Conservation (phyloP, 768 basidiomycete genomes). For the Kwoniella europaea region DNA sequence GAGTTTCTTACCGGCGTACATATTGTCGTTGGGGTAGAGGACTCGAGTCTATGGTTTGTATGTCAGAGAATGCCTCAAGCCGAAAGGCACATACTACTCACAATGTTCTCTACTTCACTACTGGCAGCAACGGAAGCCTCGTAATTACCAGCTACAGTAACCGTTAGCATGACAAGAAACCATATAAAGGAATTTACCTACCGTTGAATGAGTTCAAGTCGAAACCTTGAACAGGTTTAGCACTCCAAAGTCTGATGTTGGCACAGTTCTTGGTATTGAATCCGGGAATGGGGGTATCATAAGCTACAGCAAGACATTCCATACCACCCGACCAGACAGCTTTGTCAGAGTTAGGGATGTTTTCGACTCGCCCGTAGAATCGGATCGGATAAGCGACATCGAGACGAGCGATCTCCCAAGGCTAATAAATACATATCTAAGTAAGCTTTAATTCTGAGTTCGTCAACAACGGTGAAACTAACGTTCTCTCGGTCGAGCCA, state of each 20-base stretch:
- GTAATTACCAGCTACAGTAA: conserved; percentile 80
- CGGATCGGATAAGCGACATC: conserved; percentile 73
- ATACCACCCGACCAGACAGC: conserved; percentile 74
- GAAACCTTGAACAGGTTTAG: conserved; percentile 79
- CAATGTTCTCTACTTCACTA: conserved; percentile 86
- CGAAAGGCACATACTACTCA: conserved; percentile 10
- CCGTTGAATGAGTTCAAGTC: conserved; percentile 95
- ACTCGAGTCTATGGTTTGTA: conserved; percentile 69
- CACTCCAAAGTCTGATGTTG: conserved; percentile 69
- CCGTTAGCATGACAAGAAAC: conserved; percentile 2
- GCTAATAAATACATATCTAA: conserved; percentile 29
- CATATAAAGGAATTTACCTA: conserved; percentile 49
- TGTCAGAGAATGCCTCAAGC: neutral
- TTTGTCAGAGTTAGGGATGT: conserved; percentile 60
- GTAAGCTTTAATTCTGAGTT: neutral
- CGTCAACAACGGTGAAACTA: neutral
- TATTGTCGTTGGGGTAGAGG: conserved; percentile 93
- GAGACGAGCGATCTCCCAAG: conserved; percentile 60
- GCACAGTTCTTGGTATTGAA: conserved; percentile 69
- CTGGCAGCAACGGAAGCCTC: conserved; percentile 84
- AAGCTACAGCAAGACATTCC: conserved; percentile 90
- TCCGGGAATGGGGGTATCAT: conserved; percentile 80
- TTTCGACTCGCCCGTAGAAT: conserved; percentile 84
- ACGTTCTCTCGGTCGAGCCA: conserved; percentile 55
- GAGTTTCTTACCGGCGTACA: conserved; percentile 60